phyloP scores from a whole-genome alignment of 176 grass and related monocot genomes.

The Avena eriantha region DNA sequence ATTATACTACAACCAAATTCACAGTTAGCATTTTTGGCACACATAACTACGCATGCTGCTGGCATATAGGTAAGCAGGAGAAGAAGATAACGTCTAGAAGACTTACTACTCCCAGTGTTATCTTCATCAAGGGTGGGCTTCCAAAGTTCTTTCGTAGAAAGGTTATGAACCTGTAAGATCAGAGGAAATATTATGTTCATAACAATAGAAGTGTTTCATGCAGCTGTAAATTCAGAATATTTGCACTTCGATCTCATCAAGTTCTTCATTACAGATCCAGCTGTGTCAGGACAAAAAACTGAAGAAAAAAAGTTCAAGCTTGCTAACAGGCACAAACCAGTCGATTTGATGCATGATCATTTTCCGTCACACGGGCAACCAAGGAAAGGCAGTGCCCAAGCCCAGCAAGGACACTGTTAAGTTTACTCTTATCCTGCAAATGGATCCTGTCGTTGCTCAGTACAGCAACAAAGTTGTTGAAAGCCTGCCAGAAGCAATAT shows the following conservation, averaged over 20 bases:
- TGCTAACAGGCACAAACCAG: conserved; percentile 54
- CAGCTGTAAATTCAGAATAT: conserved; percentile 18
- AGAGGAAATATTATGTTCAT: conserved; percentile 7
- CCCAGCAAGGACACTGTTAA: conserved; percentile 82
- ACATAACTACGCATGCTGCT: not conserved
- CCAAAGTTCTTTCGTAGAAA: conserved; percentile 37
- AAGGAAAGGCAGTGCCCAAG: conserved; percentile 82
- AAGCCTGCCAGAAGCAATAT: conserved; percentile 57
- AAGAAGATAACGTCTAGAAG: not conserved
- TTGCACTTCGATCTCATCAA: conserved; percentile 18
- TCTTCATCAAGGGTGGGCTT: conserved; percentile 47
- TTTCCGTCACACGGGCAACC: conserved; percentile 46
- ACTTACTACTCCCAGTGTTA: conserved; percentile 38
- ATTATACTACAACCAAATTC: not conserved
- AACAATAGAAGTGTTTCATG: not conserved
- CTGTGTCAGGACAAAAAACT: not conserved
- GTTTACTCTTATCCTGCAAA: conserved; percentile 90
- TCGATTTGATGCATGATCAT: conserved; percentile 46
- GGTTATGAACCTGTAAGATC: conserved; percentile 38
- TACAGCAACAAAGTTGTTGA: conserved; percentile 78
- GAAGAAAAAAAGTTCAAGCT: not conserved
- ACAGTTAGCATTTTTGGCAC: not conserved
- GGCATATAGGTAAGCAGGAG: conserved; percentile 2
- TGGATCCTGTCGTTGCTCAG: conserved; percentile 79
- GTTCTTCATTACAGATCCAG: conserved; percentile 2